phyloP scores from a whole-genome alignment of 306 rosid genomes.

The Castanea mollissima region DNA sequence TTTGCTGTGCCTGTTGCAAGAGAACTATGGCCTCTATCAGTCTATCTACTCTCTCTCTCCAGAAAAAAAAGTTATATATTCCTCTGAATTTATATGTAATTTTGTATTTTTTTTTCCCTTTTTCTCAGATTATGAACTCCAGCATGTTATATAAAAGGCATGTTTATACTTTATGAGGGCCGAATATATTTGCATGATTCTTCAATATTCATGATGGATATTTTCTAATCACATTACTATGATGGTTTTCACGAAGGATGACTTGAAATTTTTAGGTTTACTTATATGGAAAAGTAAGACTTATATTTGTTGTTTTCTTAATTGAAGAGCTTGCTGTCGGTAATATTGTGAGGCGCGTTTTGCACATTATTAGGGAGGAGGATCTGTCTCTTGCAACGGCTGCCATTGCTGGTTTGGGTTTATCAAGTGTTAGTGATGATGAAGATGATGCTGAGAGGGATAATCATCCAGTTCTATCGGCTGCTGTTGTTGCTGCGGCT shows the following conservation, averaged over 20 bases:
- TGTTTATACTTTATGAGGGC: neutral
- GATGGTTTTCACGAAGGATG: neutral
- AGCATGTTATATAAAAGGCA: neutral
- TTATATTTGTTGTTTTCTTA: conserved; percentile 14
- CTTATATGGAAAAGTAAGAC: neutral
- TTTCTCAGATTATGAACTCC: neutral
- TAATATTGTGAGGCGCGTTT: conserved; percentile 92
- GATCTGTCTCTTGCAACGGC: conserved; percentile 82
- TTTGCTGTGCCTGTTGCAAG: no score
- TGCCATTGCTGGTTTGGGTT: conserved; percentile 75
- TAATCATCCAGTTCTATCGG: conserved; percentile 72
- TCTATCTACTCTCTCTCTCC: neutral
- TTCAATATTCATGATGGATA: conserved; percentile 14
- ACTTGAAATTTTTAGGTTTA: neutral
- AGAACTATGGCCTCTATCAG: neutral
- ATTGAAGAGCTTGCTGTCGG: conserved; percentile 96
- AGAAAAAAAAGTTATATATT: neutral
- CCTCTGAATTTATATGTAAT: neutral
- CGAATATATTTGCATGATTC: neutral
- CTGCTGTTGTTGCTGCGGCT: conserved; percentile 91
- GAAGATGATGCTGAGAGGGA: conserved; percentile 72
- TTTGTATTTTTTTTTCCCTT: neutral
- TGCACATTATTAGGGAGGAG: conserved; percentile 96
- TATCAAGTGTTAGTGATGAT: conserved; percentile 76
- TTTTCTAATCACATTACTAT: neutral